A percentile compares a stretch with the other conserved stretches of the same genome.
Conservation (phyloP, 192 early-diverging fungal species). For the Coemansia sp. region DNA sequence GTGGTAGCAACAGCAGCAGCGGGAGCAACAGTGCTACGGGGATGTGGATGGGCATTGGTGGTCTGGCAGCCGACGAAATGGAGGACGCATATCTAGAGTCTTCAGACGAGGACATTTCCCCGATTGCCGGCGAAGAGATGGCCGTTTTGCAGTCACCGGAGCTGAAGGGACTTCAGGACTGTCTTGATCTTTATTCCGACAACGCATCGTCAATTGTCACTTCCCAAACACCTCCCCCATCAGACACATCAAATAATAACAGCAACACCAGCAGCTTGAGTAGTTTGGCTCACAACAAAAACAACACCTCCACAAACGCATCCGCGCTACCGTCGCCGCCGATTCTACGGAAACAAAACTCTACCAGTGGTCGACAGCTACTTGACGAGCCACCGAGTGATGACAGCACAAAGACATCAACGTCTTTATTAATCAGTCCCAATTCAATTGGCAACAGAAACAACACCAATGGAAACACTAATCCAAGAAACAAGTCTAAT, state of each 20-base stretch:
- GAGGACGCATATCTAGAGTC: conserved; percentile 81
- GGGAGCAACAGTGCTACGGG: neutral
- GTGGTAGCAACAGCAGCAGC: no score
- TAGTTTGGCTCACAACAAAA: no score
- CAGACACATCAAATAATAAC: neutral
- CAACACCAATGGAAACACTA: neutral
- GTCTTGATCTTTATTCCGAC: conserved; percentile 24
- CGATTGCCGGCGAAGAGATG: no score
- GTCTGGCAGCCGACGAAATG: conserved; percentile 59
- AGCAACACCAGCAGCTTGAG: neutral
- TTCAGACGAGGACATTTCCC: conserved; percentile 55
- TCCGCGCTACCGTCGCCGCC: no score
- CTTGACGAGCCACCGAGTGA: no score
- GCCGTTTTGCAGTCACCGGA: conserved; percentile 19
- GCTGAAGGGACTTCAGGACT: conserved; percentile 23
- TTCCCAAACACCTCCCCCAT: no score
- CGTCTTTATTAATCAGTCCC: no score
- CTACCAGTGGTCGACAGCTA: no score
- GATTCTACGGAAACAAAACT: no score
- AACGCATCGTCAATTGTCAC: no score
- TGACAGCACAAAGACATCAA: no score
- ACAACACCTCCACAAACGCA: no score
- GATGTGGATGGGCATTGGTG: conserved; percentile 16
- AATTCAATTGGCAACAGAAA: neutral
- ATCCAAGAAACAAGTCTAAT: neutral